phyloP scores from a whole-genome alignment of 225 moss, liverwort and hornwort species.

The Physcomitrellopsis africana region DNA sequence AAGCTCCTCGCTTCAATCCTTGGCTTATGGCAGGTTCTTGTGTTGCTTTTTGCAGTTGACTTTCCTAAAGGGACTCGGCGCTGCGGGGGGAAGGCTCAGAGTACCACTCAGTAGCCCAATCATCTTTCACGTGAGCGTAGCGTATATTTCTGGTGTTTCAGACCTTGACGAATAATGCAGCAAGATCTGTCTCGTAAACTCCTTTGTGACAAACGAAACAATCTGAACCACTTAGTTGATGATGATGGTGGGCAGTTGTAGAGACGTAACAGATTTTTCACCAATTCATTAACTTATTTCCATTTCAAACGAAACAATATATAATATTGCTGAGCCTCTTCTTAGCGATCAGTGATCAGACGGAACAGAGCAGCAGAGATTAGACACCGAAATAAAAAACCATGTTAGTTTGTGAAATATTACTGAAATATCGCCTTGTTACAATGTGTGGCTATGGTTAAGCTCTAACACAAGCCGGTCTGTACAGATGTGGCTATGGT shows the following conservation, averaged over 20 bases:
- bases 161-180: conserved; percentile 25
- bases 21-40: neutral
- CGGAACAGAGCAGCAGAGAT: too few relatives aligned
- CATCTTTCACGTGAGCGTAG: conserved; percentile 46
- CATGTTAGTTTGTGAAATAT: neutral
- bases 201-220: neutral
- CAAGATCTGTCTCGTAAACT: neutral
- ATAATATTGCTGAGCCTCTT: too few relatives aligned
- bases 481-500: conserved; percentile 17
- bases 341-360: too few relatives aligned
- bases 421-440: conserved; percentile 1
- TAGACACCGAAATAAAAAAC: too few relatives aligned
- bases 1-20: neutral
- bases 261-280: conserved; percentile 25
- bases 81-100: conserved; percentile 46
- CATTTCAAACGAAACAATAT: neutral
- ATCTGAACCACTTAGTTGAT: neutral
- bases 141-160: conserved; percentile 44
- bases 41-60: conserved; percentile 43
- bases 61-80: conserved; percentile 50
- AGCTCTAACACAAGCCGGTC: neutral
- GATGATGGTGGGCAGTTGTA: conserved; percentile 3
- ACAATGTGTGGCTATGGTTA: conserved; percentile 15
- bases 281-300: neutral
- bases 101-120: conserved; percentile 53